A percentile compares a stretch with the other conserved stretches of the same genome.
These are phyloP conservation scores for Naumovozyma baii DNA, from an alignment of 805 yeast species.

Conservation along the genomic window DNA sequence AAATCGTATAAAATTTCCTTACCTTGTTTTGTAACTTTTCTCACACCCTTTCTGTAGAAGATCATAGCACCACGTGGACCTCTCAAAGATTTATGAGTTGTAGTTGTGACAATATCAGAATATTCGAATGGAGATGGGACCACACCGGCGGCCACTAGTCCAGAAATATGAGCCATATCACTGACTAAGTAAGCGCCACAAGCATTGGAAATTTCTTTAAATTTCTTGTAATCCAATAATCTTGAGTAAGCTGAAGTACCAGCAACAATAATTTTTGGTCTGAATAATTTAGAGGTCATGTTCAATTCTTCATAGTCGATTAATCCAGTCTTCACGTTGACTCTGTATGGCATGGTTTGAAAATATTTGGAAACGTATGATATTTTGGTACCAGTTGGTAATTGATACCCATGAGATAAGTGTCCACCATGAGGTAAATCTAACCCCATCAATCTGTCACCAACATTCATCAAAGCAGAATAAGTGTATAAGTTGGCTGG, in stretches of 20 bases:
- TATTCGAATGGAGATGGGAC: slow-evolving; percentile 86
- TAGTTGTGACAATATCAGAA: slow-evolving; percentile 94
- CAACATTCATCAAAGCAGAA: slow-evolving; percentile 78
- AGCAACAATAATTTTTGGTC: slow-evolving; percentile 92
- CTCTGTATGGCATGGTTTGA: slow-evolving; percentile 95
- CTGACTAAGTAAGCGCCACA: slow-evolving; percentile 88
- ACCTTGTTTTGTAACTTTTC: slow-evolving; percentile 74
- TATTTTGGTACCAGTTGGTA: slow-evolving; percentile 71
- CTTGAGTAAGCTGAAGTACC: slow-evolving; percentile 96
- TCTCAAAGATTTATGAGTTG: slow-evolving; percentile 94
- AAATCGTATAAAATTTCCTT: slow-evolving; percentile 78
- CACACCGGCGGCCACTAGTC: slow-evolving; percentile 90
- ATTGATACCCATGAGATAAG: slow-evolving; percentile 93
- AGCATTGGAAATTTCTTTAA: slow-evolving; percentile 82
- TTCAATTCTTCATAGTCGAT: slow-evolving; percentile 87
- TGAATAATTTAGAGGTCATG: slow-evolving; percentile 71
- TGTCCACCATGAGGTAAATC: slow-evolving; percentile 99
- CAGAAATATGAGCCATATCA: slow-evolving; percentile 98
- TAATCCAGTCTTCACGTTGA: slow-evolving; percentile 75
- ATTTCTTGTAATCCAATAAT: slow-evolving; percentile 78
- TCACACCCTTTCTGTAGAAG: slow-evolving; percentile 89
- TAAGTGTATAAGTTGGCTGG: slow-evolving; percentile 94
- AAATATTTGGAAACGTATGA: slow-evolving; percentile 88
- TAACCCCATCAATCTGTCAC: slow-evolving; percentile 93
- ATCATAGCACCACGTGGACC: slow-evolving; percentile 99